Evolutionary conservation across 768 basidiomycete genomes (phyloP), one percentile per base, ranked within the genome.

Genomic region (Hypholoma fasciculare): DNA sequence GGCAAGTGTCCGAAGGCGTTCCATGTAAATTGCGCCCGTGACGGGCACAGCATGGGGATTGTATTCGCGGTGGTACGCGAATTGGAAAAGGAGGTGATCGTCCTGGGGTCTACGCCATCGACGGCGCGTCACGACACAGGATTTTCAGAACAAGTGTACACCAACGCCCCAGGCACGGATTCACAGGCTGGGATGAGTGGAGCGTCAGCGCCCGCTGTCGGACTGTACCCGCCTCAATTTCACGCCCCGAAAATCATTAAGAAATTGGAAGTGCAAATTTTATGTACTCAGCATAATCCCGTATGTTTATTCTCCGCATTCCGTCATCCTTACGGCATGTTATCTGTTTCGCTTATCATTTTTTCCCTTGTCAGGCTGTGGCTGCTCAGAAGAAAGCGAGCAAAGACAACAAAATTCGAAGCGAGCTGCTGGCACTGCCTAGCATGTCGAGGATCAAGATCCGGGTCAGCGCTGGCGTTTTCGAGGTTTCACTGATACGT

Each of bases 1-100:
- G 95, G 94, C 46, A 96, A 95, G 74, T 98, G 96, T 65, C 81
- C 91, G 11, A 92, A 90, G 68, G 92, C 96, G 0, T 97, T 94
- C 74, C 96, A 98, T 67, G 89, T 97, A 27, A 89, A 87, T 3
- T 99, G 97, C 70, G 96, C 97, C 0, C 76, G 80, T 42, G 80
- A 84, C 17, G 84, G 85, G 1, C 72, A 71, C 11, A 74, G 74
- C 2, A 69, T 74, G 4, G 83, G 82, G 9, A 80, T 92, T 43
- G 75, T 84, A 20, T 93, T 87, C 65, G 72, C 71, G 1, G 78
- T 90, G 36, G 48, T 87, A n/a, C 75, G 80, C 49, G 88, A 90
- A 64, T 82, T 92, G 0, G 88, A 92, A 73, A 92, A 92, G 73
- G 89, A 93, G 62, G 90, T 94, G 4, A 81, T 93, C 13, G 71